phyloP scores from a whole-genome alignment of 108 stramenopile species.

The Nitzschia sp. region DNA sequence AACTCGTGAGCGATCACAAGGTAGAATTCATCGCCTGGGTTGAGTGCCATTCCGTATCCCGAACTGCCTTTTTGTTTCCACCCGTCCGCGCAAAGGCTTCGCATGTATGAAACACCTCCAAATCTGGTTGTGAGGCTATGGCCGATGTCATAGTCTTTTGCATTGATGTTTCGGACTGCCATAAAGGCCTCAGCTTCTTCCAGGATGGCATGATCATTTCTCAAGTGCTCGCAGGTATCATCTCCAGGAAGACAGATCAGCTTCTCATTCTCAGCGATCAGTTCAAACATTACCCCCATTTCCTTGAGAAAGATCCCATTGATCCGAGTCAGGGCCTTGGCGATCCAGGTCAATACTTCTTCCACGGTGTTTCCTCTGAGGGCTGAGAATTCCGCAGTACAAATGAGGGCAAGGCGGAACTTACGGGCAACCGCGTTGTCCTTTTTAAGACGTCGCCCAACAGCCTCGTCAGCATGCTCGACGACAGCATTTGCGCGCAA shows the following conservation, averaged over 20 bases:
- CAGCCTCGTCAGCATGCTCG: neutral
- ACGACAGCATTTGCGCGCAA: neutral
- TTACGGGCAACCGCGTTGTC: neutral
- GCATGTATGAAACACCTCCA: neutral
- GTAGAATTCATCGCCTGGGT: neutral
- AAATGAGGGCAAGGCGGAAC: constrained; percentile 8
- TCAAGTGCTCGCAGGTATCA: neutral
- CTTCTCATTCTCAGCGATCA: neutral
- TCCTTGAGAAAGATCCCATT: constrained; percentile 13
- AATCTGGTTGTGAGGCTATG: constrained; percentile 2
- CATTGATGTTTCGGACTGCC: neutral
- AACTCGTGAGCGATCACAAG: constrained; percentile 3
- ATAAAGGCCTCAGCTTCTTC: neutral
- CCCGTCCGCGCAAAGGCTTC: neutral
- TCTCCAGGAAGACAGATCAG: constrained; percentile 1
- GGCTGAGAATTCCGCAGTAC: neutral
- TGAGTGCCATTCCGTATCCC: neutral
- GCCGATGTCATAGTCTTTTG: constrained; percentile 10
- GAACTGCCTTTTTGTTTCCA: constrained; percentile 1
- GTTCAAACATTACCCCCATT: constrained; percentile 7
- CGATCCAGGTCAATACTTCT: neutral
- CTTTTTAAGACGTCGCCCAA: neutral
- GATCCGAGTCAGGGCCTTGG: neutral
- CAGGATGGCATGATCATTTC: neutral
- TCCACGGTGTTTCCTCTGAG: neutral